phyloP scores from a whole-genome alignment of 192 early-diverging fungal species.

The Gigaspora rosea region DNA sequence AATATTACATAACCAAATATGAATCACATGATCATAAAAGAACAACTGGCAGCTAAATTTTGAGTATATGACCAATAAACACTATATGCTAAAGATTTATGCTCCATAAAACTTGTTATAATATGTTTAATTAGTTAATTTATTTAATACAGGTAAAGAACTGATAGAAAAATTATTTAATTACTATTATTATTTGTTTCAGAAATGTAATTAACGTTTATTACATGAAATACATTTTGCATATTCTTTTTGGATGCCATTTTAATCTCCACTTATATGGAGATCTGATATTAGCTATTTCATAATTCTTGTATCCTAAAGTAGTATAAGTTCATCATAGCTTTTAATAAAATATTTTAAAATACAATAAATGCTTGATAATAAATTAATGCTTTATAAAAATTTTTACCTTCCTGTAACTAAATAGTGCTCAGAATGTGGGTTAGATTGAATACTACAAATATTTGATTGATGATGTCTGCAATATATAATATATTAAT shows the following conservation, averaged over 20 bases:
- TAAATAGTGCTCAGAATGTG: conserved; percentile 73
- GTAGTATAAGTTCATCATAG: conserved; percentile 85
- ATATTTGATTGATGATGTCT: conserved; percentile 85
- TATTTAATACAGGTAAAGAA: background rate
- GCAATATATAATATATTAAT: too few relatives aligned
- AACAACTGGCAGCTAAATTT: conserved; percentile 67
- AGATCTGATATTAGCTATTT: conserved; percentile 66
- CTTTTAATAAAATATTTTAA: conserved; percentile 48
- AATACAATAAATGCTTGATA: conserved; percentile 8
- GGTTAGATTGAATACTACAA: conserved; percentile 84
- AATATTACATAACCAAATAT: conserved; percentile 58
- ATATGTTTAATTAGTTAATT: background rate
- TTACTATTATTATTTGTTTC: conserved; percentile 28
- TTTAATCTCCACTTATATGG: conserved; percentile 81
- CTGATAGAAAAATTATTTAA: background rate
- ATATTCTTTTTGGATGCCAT: conserved; percentile 89
- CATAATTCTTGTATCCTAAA: conserved; percentile 93
- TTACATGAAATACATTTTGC: conserved; percentile 88
- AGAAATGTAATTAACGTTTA: conserved; percentile 48
- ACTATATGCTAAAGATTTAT: conserved; percentile 76
- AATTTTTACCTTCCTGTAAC: conserved; percentile 76
- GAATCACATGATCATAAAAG: conserved; percentile 77
- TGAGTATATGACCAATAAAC: conserved; percentile 69
- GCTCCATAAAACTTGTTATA: conserved; percentile 62
- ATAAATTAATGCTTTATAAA: background rate